These are phyloP conservation scores for Venturia aucupariae DNA, from an alignment of 2,329 filamentous ascomycete species.

Conservation along the genomic window DNA sequence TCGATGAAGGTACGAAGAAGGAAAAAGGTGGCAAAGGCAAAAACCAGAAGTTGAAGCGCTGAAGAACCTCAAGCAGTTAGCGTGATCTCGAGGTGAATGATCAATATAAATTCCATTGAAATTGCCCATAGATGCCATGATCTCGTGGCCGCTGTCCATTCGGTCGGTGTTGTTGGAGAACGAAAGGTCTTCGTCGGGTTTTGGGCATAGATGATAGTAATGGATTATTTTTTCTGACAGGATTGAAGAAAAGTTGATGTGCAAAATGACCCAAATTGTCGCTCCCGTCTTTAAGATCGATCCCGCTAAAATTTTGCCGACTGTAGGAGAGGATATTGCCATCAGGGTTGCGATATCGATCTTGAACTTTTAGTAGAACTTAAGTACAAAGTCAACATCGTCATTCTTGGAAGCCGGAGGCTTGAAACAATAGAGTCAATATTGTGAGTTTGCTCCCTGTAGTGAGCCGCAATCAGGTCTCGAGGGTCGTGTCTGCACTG, in stretches of 20 bases:
- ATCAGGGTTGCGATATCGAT: too few species aligned
- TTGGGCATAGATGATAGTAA: neutral
- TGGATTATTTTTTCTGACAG: neutral
- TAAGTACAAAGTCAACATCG: too few species aligned
- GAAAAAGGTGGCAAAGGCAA: neutral
- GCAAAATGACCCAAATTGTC: too few species aligned
- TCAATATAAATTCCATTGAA: neutral
- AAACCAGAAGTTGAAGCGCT: neutral
- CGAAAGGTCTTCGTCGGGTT: too few species aligned
- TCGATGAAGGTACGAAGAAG: neutral
- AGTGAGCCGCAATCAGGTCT: neutral
- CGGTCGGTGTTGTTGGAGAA: neutral
- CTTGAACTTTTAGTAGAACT: too few species aligned
- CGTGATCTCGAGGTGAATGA: neutral
- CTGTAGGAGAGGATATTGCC: too few species aligned
- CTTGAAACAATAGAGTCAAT: neutral
- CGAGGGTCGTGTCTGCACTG: neutral
- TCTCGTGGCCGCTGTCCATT: neutral
- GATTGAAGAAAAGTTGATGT: neutral
- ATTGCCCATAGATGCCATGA: neutral
- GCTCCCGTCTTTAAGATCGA: too few species aligned
- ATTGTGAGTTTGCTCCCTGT: neutral
- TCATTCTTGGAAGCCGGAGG: neutral
- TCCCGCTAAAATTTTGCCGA: too few species aligned
- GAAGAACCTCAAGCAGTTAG: neutral